Base-by-base conservation (phyloP, 2,329 filamentous ascomycete genomes). In the Calonectria naviculata region DNA sequence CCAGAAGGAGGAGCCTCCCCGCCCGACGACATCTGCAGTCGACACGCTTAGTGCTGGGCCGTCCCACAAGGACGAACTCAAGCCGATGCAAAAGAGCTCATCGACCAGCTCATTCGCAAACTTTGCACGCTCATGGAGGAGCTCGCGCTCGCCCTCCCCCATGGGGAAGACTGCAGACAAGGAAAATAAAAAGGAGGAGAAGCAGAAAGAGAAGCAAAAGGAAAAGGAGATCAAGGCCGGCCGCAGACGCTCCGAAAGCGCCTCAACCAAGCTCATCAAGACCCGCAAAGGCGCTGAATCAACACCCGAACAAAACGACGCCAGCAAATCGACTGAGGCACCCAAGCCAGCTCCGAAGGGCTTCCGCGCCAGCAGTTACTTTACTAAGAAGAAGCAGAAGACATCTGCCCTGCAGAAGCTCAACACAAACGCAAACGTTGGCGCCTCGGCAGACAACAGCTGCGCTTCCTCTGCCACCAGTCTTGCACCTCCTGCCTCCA, bases 91-190 rank as follows among this genome's bases (percentile, higher is more conserved):
- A 54, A 82, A 82, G 67, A 79, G 83, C 41, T 81, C 82, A 61
- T 81, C 81, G 3, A 80, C 85, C 7, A 84, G 85, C 64, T 88
- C 86, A 46, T 85, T 90, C 74, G 84, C 85, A 60, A 86, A 83
- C 71, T 86, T 89, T 76, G 85, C 88, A 72, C 85, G 86, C 64
- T 87, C 87, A 46, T 90, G 88, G 88, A 86, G 87, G 24, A 79
- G 83, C 42, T 88, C 88, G 38, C 83, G 86, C 19, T 87, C 87
- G 1, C 85, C 88, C 0, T 87, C 87, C 3, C 86, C 88, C 47
- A 76, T 84, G 72, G 75, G 74, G 72, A 70, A 82, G 78, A 75
- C 76, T 42, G 71, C 73, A 56, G 62, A 76, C 34, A 72, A 78
- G 36, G 77, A 75, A 72, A 76, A 75, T 68, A 66, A 65, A 41